A percentile compares a stretch with the other conserved stretches of the same genome.
phyloP scores from a whole-genome alignment of 2,329 filamentous ascomycete species.

The Xylariaceae sp. region DNA sequence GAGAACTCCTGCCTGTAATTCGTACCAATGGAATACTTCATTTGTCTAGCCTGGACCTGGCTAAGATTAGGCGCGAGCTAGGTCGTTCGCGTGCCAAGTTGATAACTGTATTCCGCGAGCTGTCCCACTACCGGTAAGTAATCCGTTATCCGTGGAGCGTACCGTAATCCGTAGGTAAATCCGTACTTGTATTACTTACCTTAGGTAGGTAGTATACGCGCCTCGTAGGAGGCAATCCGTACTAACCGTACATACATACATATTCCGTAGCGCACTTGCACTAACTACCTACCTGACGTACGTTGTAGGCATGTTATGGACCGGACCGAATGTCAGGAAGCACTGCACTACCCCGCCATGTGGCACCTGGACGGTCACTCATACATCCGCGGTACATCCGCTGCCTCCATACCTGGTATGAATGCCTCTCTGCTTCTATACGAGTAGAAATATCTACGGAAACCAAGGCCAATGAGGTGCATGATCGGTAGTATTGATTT shows the following conservation, averaged over 20 bases:
- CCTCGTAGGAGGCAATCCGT: background rate
- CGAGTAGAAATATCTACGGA: no score
- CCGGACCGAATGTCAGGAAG: slow-evolving; percentile 1
- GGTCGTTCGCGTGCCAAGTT: background rate
- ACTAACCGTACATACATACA: no score
- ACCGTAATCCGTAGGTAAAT: no score
- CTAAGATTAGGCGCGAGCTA: background rate
- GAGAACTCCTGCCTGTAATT: no score
- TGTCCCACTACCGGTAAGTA: no score
- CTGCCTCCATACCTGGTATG: background rate
- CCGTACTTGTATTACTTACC: no score
- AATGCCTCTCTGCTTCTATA: no score
- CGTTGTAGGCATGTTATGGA: background rate
- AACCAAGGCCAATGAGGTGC: no score
- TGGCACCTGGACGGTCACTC: slow-evolving; percentile 2
- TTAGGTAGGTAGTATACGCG: no score
- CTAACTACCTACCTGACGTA: background rate
- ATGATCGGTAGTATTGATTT: no score
- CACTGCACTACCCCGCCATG: slow-evolving; percentile 9
- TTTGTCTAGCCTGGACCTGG: background rate
- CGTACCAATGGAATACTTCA: background rate
- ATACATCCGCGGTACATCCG: background rate
- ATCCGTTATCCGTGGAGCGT: no score
- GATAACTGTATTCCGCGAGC: background rate
- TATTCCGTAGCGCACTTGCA: no score